Base-by-base conservation (phyloP, 1,284 basidiomycete species). In the Cryptococcus hybrid region DNA sequence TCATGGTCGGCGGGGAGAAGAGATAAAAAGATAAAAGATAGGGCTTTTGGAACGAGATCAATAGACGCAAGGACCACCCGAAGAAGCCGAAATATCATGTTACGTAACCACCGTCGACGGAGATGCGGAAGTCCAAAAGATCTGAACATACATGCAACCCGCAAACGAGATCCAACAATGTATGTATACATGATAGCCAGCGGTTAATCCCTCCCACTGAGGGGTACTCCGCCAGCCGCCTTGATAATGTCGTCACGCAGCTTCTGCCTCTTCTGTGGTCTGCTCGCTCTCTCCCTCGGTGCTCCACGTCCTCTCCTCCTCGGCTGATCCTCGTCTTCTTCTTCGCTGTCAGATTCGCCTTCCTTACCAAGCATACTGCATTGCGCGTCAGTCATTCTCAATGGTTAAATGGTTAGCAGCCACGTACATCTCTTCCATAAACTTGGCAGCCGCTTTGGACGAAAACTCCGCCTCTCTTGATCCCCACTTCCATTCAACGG, bases 401-500 rank as follows among this genome's bases (percentile, higher is more conserved):
- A 37, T 18, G 38, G 42, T 30, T 36, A 7, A 18, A 35, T 50
- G 45, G n/a, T 11, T 36, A 12, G 7, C 13, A 6, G n/a, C 34
- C 8, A 67, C 74, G 63, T 57, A 78, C 76, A 77, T 58, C 30
- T 66, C 59, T 49, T 67, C 68, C 35, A 78, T 74, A 55, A 76
- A 78, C 36, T 60, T 58, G 2, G 65, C 69, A 4, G 74, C 75
- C 12, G 71, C 74, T 34, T 65, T 59, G 52, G 77, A 75, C 9
- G 67, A 67, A 44, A 77, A 75, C 61, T 78, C 77, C 5, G 67
- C 68, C 52, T 78, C 75, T 43, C 75, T 63, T 48, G 65, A 61
- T 13, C 77, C 77, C 77, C 76, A 78, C 43, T 67, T 66, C 71
- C 71, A 74, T 52, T 76, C 71, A 47, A 62, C 59, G 3, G 52